Evolutionary conservation across 306 rosid genomes (phyloP).

Genomic region (Astragalus membranaceus): DNA sequence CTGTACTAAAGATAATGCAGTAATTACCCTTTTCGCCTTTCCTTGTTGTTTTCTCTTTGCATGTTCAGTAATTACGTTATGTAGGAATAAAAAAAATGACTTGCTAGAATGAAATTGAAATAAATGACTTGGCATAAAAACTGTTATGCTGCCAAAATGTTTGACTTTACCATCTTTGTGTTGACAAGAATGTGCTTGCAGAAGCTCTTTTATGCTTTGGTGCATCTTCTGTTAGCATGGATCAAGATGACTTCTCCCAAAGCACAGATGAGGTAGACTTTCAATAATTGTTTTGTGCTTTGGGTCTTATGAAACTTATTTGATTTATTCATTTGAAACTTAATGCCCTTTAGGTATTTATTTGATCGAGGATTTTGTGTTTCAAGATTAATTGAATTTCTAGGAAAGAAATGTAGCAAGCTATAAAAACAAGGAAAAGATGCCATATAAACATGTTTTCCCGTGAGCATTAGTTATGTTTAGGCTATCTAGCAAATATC

Average conservation of each 20-base stretch:
- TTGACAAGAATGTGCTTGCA: constrained; percentile 61
- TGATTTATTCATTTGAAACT: background rate
- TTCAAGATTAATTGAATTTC: background rate
- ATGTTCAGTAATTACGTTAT: too few species aligned
- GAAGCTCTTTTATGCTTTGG: constrained; percentile 91
- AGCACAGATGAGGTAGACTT: constrained; percentile 45
- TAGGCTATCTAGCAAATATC: background rate
- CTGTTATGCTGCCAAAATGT: constrained; percentile 1
- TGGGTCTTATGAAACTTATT: background rate
- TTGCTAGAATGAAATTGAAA: background rate
- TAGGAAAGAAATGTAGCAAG: background rate
- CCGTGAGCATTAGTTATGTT: background rate
- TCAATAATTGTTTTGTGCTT: background rate
- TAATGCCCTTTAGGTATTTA: background rate
- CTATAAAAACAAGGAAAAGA: background rate
- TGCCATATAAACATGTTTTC: background rate
- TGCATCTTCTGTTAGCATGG: constrained; percentile 61
- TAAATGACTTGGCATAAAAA: background rate
- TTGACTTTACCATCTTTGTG: constrained; percentile 27
- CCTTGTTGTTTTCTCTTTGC: background rate
- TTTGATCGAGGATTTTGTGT: background rate
- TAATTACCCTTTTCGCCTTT: constrained; percentile 2
- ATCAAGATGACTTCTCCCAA: constrained; percentile 38
- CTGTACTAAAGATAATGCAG: constrained; percentile 57
- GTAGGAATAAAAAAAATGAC: too few species aligned